Conservation (phyloP, 106 monocot genomes). For the Agapanthus africanus region DNA sequence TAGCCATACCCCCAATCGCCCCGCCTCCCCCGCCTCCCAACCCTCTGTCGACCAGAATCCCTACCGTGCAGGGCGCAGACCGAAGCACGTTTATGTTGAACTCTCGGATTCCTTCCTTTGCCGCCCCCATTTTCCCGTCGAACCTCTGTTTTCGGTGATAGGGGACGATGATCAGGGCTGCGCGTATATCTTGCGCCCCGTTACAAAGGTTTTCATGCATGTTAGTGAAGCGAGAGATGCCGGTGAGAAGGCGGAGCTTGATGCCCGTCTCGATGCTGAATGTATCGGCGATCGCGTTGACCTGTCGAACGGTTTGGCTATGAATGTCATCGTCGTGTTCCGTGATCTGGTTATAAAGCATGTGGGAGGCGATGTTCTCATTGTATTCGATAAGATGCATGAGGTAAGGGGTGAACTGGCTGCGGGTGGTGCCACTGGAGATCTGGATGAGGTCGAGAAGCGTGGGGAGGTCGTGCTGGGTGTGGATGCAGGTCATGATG, state of each 20-base stretch:
- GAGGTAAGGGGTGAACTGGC: conserved; percentile 26
- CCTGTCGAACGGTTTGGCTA: conserved; percentile 13
- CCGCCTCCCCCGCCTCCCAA: background rate
- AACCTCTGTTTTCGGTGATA: conserved; percentile 4
- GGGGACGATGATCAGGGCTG: conserved; percentile 4
- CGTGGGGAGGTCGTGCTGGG: conserved; percentile 25
- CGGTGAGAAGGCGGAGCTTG: conserved; percentile 12
- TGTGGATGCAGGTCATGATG: conserved; percentile 49
- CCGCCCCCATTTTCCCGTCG: conserved; percentile 5
- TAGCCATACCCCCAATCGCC: background rate
- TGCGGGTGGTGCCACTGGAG: conserved; percentile 11
- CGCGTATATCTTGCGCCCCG: background rate
- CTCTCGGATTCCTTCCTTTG: background rate
- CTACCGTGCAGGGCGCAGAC: conserved; percentile 6
- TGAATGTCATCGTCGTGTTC: conserved; percentile 7
- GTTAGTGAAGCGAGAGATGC: conserved; percentile 11
- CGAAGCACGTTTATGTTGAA: conserved; percentile 1
- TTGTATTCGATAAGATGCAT: conserved; percentile 52
- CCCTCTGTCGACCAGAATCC: conserved; percentile 7
- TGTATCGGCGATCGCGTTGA: conserved; percentile 15
- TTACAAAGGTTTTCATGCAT: conserved; percentile 9
- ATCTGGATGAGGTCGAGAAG: conserved; percentile 42
- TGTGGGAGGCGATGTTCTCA: conserved; percentile 6
- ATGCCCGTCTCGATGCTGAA: conserved; percentile 27
- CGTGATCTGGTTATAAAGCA: conserved; percentile 28